Conservation (phyloP, 768 basidiomycete genomes). For the Agaricus subrufescens region DNA sequence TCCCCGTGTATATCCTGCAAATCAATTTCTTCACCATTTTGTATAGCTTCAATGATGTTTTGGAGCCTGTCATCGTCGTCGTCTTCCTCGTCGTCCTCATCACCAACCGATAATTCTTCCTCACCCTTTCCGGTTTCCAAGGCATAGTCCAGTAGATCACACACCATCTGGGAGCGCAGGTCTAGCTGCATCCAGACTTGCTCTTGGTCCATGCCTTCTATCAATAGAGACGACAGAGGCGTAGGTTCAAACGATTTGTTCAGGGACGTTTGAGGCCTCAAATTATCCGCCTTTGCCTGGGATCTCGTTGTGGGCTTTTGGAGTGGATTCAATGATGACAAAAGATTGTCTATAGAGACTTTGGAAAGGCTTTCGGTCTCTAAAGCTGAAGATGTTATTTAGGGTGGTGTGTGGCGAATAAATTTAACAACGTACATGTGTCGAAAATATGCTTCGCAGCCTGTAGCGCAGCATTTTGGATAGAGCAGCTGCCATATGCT, state of each 20-base stretch:
- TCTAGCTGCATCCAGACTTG: slow-evolving; percentile 96
- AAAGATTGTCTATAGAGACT: slow-evolving; percentile 57
- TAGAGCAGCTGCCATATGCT: slow-evolving; percentile 46
- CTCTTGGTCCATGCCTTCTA: slow-evolving; percentile 75
- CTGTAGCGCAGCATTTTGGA: slow-evolving; percentile 53
- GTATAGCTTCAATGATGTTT: slow-evolving; percentile 93
- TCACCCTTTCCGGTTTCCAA: slow-evolving; percentile 45
- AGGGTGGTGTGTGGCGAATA: slow-evolving; percentile 1
- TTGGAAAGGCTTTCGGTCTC: slow-evolving; percentile 62
- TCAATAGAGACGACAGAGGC: slow-evolving; percentile 70
- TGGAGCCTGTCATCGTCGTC: slow-evolving; percentile 95
- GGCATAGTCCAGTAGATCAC: slow-evolving; percentile 60
- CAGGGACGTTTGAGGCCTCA: slow-evolving; percentile 29
- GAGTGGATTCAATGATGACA: slow-evolving; percentile 63
- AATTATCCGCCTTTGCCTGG: slow-evolving; percentile 41
- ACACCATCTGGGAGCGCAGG: slow-evolving; percentile 66
- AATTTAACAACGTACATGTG: slow-evolving; percentile 44
- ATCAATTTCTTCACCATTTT: slow-evolving; percentile 77
- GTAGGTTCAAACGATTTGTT: slow-evolving; percentile 45
- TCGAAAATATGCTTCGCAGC: slow-evolving; percentile 79
- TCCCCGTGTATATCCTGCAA: slow-evolving; percentile 16
- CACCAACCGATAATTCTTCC: slow-evolving; percentile 13
- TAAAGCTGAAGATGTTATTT: slow-evolving; percentile 43
- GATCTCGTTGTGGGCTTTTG: slow-evolving; percentile 75
- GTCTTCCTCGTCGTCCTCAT: slow-evolving; percentile 19